These are phyloP conservation scores for Candida parachauliodes DNA, from an alignment of 805 yeast genomes.

Conservation along the genomic window DNA sequence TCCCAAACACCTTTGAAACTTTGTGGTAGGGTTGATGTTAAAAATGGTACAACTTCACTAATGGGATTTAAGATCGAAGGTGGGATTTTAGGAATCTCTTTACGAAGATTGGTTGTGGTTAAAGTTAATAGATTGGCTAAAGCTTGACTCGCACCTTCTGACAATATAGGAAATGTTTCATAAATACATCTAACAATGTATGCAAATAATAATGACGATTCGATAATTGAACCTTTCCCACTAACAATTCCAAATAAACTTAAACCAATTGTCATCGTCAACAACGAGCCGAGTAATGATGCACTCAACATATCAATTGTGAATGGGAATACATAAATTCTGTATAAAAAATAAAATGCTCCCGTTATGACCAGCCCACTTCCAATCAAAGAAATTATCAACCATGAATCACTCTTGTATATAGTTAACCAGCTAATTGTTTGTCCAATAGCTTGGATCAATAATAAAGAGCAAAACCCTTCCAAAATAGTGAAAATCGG, in stretches of 20 bases:
- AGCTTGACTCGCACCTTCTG: constrained; percentile 43
- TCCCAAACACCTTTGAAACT: constrained; percentile 55
- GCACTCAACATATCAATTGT: constrained; percentile 71
- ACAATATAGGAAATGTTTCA: constrained; percentile 86
- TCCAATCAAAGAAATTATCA: constrained; percentile 64
- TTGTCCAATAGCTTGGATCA: constrained; percentile 91
- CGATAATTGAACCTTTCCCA: constrained; percentile 85
- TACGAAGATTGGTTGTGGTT: constrained; percentile 29
- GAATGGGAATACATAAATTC: constrained; percentile 77
- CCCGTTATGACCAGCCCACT: constrained; percentile 75
- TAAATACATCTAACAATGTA: constrained; percentile 91
- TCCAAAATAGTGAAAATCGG: constrained; percentile 86
- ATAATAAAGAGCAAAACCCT: constrained; percentile 86
- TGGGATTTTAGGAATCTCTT: constrained; percentile 36
- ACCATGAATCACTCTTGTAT: constrained; percentile 70
- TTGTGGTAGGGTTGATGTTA: constrained; percentile 51
- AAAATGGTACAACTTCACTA: constrained; percentile 36
- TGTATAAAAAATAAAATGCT: constrained; percentile 72
- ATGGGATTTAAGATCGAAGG: constrained; percentile 32
- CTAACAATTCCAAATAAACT: constrained; percentile 83
- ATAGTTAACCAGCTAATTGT: constrained; percentile 65
- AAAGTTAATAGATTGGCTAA: constrained; percentile 30
- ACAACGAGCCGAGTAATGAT: constrained; percentile 78
- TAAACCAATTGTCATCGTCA: constrained; percentile 69
- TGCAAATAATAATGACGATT: constrained; percentile 79